Evolutionary conservation across 805 yeast species (phyloP), one percentile per base, ranked within the genome.

Genomic region (Candida mattraensis): DNA sequence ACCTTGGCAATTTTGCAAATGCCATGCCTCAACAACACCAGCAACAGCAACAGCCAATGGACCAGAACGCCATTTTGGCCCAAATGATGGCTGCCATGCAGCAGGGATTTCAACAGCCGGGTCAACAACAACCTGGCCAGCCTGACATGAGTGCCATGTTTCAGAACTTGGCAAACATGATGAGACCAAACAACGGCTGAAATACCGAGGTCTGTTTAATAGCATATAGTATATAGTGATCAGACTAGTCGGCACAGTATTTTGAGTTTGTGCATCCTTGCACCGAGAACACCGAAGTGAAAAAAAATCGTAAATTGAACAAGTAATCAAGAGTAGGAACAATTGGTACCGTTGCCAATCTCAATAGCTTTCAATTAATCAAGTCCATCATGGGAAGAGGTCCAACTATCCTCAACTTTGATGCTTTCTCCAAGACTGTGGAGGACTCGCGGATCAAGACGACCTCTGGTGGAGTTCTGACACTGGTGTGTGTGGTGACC

Each of bases 401-500:
- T 10, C 54, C 59, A 17, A 48, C 53, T 42, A 61, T 80, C 45
- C 56, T 85, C 31, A 76, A 81, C 27, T 66, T 85, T 40, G 98
- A 89, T 61, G 95, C 91, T n/a, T 89, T 91, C 57, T 76, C 95
- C 18, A 91, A 89, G 63, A 86, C 97, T 5, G 89, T 87, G 22
- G 98, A 91, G 54, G 99, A 93, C 59, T 94, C 95, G 7, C 75
- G 86, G 33, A 77, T 93, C 42, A 79, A 84, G 44, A 93, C 99
- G 4, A 73, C 91, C 5, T 72, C 91, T 7, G 99, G 99, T 35
- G 99, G 96, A 2, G 51, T 87, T 18, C 85, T 93, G 53, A 87
- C 98, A 3, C 52, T 93, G 26, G 64, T 76, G 3, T 83, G 96
- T 53, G 52, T 78, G 3, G 33, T 78, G 5, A 67, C 84, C 3